Conservation (phyloP, 768 basidiomycete species). For the Sarcodon aspratus region DNA sequence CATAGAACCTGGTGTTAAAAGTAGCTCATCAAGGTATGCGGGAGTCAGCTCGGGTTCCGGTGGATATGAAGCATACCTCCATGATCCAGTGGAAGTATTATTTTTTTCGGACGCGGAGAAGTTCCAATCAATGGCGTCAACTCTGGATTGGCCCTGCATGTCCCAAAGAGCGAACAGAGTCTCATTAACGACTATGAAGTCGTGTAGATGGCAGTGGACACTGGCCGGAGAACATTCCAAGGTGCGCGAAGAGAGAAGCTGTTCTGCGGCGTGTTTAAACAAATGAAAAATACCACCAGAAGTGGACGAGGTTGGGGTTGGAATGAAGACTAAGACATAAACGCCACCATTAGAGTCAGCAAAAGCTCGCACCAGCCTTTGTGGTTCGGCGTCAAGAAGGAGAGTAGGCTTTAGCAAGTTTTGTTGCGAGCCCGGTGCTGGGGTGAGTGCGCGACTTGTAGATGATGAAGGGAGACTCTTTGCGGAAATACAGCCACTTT, state of each 20-base stretch:
- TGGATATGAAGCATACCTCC: conserved; percentile 51
- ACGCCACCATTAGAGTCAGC: conserved; percentile 19
- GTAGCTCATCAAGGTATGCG: conserved; percentile 78
- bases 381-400: conserved; percentile 48
- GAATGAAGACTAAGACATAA: conserved; percentile 61
- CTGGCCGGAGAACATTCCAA: conserved; percentile 44
- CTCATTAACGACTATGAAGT: conserved; percentile 47
- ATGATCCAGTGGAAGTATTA: conserved; percentile 23
- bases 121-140: conserved; percentile 38
- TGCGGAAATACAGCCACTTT: conserved; percentile 60
- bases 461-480: conserved; percentile 33
- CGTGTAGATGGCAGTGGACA: conserved; percentile 64
- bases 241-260: conserved; percentile 39
- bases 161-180: conserved; percentile 72
- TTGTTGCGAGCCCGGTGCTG: conserved; percentile 19
- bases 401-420: conserved; percentile 26
- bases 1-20: conserved; percentile 60
- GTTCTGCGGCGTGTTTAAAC: conserved; percentile 41
- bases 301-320: conserved; percentile 47
- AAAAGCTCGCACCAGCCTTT: conserved; percentile 57
- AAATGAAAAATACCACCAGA: conserved; percentile 79
- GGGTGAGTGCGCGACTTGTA: conserved; percentile 20
- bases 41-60: conserved; percentile 71
- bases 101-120: conserved; percentile 10
- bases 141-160: conserved; percentile 60